A percentile compares a stretch with the other conserved stretches of the same genome.
Conservation (phyloP, 2,329 filamentous ascomycete species). For the Aspergillus novofumigatus region DNA sequence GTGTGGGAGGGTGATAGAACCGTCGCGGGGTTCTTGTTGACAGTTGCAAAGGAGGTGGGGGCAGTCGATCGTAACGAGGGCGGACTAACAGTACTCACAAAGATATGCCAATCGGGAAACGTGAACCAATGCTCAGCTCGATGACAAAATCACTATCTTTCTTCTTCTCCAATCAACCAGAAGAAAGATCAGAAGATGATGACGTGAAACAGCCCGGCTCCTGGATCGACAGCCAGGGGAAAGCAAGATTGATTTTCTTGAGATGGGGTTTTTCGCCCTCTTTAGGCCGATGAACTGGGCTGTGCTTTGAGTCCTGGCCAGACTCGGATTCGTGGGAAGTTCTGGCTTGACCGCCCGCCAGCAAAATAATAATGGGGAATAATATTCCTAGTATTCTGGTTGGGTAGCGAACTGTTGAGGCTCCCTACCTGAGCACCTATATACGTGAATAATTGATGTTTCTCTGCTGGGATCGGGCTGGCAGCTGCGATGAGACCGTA, state of each 20-base stretch:
- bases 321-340: neutral
- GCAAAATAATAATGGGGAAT: neutral
- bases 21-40: constrained; percentile 25
- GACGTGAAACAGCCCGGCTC: neutral
- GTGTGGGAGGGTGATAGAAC: constrained; percentile 14
- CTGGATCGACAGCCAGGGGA: neutral
- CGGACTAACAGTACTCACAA: constrained; percentile 1
- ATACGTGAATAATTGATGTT: neutral
- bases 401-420: too few relatives aligned
- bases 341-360: neutral
- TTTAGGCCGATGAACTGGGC: neutral
- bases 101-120: constrained; percentile 4
- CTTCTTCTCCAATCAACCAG: neutral
- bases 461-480: neutral
- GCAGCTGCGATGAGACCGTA: neutral
- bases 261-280: neutral
- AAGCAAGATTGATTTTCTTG: neutral
- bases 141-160: constrained; percentile 7
- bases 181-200: neutral
- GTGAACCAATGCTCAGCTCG: constrained; percentile 11
- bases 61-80: constrained; percentile 8
- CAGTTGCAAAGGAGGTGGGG: constrained; percentile 14
- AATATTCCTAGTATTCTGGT: neutral
- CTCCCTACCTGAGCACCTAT: neutral
- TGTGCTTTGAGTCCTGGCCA: neutral